phyloP scores from a whole-genome alignment of 192 early-diverging fungal genomes.

The Coemansia sp. region DNA sequence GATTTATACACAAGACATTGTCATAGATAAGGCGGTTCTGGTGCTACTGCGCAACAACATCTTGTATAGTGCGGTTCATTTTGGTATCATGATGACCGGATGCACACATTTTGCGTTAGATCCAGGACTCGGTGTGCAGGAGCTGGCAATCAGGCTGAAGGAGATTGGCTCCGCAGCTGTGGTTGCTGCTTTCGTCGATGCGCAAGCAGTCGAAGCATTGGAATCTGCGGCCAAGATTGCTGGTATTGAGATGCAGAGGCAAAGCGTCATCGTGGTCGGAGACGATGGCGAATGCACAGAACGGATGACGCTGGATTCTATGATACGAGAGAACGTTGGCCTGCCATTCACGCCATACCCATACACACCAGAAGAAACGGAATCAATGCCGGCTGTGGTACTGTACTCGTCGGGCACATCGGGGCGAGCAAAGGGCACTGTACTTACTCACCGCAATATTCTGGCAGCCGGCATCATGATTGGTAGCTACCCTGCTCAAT shows the following conservation, averaged over 20 bases:
- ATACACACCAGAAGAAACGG: slow-evolving; percentile 2
- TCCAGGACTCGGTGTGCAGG: not conserved
- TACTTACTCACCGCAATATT: slow-evolving; percentile 47
- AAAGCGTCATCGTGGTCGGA: no score
- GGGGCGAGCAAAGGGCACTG: slow-evolving; percentile 32
- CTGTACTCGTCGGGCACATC: slow-evolving; percentile 47
- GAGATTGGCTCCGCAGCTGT: not conserved
- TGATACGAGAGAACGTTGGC: not conserved
- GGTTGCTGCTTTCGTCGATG: slow-evolving; percentile 24
- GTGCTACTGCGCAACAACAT: slow-evolving; percentile 26
- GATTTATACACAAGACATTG: no score
- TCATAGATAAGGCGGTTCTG: not conserved
- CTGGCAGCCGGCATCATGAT: slow-evolving; percentile 16
- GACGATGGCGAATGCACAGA: no score
- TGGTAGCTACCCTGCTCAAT: slow-evolving; percentile 13
- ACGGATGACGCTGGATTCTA: not conserved
- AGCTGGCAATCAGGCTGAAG: slow-evolving; percentile 12
- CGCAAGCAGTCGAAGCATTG: not conserved
- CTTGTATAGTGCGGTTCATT: slow-evolving; percentile 20
- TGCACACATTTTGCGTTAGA: slow-evolving; percentile 21
- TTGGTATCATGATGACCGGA: slow-evolving; percentile 34
- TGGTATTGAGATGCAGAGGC: slow-evolving; percentile 8
- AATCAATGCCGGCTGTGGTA: slow-evolving; percentile 23
- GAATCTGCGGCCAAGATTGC: not conserved
- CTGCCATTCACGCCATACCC: not conserved